Evolutionary conservation across 371 early-diverging fungal genomes (phyloP).

Genomic region (Entomophthora muscae): DNA sequence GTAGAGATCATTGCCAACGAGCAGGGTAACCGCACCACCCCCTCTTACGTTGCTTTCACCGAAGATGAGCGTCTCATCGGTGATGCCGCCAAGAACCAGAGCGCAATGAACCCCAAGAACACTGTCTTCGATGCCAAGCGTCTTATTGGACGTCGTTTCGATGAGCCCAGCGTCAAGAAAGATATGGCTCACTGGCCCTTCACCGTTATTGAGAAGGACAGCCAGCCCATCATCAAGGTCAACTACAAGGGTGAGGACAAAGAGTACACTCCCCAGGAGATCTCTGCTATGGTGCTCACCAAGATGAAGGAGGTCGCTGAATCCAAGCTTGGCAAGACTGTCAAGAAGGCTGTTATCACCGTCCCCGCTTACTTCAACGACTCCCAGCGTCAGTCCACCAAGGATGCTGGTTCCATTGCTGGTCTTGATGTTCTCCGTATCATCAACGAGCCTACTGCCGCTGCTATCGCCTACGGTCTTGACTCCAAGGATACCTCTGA

Average conservation of each 20-base stretch:
- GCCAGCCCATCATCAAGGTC: conserved; percentile 63
- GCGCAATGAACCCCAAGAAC: conserved; percentile 66
- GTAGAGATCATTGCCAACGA: too few relatives aligned
- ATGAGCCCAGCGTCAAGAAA: conserved; percentile 67
- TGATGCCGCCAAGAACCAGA: conserved; percentile 75
- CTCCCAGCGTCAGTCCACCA: conserved; percentile 97
- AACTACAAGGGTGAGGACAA: conserved; percentile 60
- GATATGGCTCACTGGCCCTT: conserved; percentile 87
- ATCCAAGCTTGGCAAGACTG: conserved; percentile 61
- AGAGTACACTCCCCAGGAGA: conserved; percentile 77
- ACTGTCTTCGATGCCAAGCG: conserved; percentile 93
- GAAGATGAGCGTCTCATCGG: conserved; percentile 70
- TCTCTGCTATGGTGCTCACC: conserved; percentile 77
- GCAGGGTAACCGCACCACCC: conserved; percentile 85
- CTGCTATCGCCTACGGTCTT: conserved; percentile 90
- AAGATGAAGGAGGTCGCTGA: conserved; percentile 89
- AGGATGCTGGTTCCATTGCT: conserved; percentile 94
- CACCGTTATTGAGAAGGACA: conserved; percentile 47
- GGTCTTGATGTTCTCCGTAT: conserved; percentile 94
- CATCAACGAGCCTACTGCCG: conserved; percentile 99
- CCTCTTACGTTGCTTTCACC: conserved; percentile 81
- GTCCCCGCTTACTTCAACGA: conserved; percentile 92
- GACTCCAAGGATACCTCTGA: conserved; percentile 50
- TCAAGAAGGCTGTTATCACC: conserved; percentile 86
- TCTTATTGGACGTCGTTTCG: conserved; percentile 87